phyloP scores from a whole-genome alignment of 2,329 filamentous ascomycete species.

The Apiospora arundinis region DNA sequence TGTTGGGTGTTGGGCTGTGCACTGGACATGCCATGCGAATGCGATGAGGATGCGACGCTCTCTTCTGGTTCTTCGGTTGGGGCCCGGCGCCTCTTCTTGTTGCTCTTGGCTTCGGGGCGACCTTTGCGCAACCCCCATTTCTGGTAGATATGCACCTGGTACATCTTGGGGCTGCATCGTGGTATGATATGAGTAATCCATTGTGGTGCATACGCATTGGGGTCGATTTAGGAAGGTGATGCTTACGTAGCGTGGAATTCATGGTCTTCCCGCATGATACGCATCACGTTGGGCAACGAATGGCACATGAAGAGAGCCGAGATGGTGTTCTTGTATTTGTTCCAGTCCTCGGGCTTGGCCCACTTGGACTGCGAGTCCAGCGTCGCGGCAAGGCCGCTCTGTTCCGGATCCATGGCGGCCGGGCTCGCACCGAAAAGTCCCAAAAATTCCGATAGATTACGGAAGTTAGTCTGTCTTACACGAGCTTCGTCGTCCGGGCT shows the following conservation, averaged over 20 bases:
- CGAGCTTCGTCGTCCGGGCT: background rate
- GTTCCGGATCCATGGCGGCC: background rate
- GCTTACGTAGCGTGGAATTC: conserved; percentile 27
- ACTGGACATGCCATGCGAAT: too few species aligned
- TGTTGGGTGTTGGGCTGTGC: too few species aligned
- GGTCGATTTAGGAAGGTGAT: too few species aligned
- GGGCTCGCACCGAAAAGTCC: background rate
- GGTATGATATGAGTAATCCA: too few species aligned
- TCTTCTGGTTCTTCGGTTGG: conserved; percentile 20
- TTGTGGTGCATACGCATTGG: too few species aligned
- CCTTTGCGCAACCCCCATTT: conserved; percentile 26
- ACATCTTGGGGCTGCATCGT: conserved; percentile 27
- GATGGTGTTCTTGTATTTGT: conserved; percentile 23
- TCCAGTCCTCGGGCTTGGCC: conserved; percentile 26
- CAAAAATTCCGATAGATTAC: too few species aligned
- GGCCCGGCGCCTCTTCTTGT: conserved; percentile 22
- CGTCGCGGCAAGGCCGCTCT: background rate
- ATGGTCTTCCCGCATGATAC: conserved; percentile 26
- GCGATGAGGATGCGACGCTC: conserved; percentile 16
- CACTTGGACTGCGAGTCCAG: conserved; percentile 20
- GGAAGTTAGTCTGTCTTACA: too few species aligned
- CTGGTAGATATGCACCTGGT: conserved; percentile 26
- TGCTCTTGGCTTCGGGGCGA: background rate
- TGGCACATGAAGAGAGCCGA: conserved; percentile 25
- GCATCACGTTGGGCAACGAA: conserved; percentile 25